Evolutionary conservation across 441 rosid genomes (phyloP).

Genomic region (Gossypium gossypioides): DNA sequence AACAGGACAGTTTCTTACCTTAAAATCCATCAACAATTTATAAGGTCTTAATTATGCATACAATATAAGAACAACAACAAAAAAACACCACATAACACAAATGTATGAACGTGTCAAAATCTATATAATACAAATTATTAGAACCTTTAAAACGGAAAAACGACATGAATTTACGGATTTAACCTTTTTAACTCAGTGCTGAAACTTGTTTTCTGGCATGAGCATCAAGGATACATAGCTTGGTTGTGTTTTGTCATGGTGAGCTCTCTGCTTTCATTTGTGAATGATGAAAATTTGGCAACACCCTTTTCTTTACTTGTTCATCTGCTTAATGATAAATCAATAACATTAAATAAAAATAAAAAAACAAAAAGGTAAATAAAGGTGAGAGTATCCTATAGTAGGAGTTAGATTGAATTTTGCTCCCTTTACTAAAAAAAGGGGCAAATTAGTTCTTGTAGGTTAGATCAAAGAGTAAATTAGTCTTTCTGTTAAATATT

Average conservation of each 20-base stretch:
- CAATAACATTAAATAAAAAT: neutral
- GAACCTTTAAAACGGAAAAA: neutral
- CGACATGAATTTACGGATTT: neutral
- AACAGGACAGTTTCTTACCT: neutral
- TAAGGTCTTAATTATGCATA: neutral
- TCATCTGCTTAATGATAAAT: constrained; percentile 15
- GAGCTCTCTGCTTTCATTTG: neutral
- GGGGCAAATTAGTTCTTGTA: fast-evolving
- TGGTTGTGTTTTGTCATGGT: neutral
- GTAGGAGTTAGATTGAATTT: no score
- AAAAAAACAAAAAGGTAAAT: no score
- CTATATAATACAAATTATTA: neutral
- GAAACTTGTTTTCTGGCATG: neutral
- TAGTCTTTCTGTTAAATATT: no score
- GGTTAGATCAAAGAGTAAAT: no score
- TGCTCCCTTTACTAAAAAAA: no score
- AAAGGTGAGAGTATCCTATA: no score
- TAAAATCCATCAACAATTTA: neutral
- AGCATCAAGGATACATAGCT: neutral
- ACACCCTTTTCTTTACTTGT: constrained; percentile 13
- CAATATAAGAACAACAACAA: neutral
- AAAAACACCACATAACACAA: neutral
- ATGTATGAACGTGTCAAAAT: neutral
- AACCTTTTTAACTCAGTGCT: neutral
- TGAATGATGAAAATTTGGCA: neutral